Conservation (phyloP, 2,329 filamentous ascomycete genomes). For the Colletotrichum sp. region DNA sequence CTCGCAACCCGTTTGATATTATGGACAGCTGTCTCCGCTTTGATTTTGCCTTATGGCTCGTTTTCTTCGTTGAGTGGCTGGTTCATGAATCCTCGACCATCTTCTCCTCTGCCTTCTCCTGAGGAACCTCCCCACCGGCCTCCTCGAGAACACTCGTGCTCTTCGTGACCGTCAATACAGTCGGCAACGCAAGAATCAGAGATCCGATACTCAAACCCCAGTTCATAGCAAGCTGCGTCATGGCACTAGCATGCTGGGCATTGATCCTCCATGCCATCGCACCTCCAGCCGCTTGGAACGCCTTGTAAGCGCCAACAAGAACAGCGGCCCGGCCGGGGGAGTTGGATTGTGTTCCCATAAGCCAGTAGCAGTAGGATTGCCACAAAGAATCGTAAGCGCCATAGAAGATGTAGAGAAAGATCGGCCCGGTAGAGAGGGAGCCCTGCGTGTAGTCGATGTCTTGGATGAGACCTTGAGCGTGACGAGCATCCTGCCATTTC, state of each 20-base stretch:
- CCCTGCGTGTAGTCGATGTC: slow-evolving; percentile 53
- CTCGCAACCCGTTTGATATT: background rate
- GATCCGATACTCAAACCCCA: slow-evolving; percentile 51
- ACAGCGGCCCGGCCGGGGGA: slow-evolving; percentile 43
- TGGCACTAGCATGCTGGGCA: slow-evolving; percentile 35
- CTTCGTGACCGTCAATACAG: slow-evolving; percentile 41
- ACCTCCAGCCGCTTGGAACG: slow-evolving; percentile 45
- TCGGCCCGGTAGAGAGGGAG: slow-evolving; percentile 61
- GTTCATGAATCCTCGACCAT: slow-evolving; percentile 6
- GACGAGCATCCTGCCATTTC: slow-evolving; percentile 52
- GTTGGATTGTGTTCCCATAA: slow-evolving; percentile 51
- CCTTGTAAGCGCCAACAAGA: slow-evolving; percentile 52
- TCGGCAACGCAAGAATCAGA: slow-evolving; percentile 44
- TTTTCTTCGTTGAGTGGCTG: background rate
- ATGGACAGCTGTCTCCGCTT: fast-evolving
- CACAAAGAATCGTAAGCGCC: slow-evolving; percentile 71
- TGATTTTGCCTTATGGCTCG: background rate
- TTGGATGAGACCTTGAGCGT: slow-evolving; percentile 43
- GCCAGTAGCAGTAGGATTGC: slow-evolving; percentile 69
- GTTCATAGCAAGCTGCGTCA: slow-evolving; percentile 49
- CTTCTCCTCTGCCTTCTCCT: slow-evolving; percentile 18
- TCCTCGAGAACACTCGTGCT: slow-evolving; percentile 29
- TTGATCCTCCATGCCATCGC: slow-evolving; percentile 52
- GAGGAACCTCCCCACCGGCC: slow-evolving; percentile 17
- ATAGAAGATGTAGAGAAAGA: slow-evolving; percentile 75